A percentile compares a stretch with the other conserved stretches of the same genome.
These are phyloP conservation scores for Penicillium janthinellum DNA, from an alignment of 2,329 filamentous ascomycete species.

Conservation along the genomic window DNA sequence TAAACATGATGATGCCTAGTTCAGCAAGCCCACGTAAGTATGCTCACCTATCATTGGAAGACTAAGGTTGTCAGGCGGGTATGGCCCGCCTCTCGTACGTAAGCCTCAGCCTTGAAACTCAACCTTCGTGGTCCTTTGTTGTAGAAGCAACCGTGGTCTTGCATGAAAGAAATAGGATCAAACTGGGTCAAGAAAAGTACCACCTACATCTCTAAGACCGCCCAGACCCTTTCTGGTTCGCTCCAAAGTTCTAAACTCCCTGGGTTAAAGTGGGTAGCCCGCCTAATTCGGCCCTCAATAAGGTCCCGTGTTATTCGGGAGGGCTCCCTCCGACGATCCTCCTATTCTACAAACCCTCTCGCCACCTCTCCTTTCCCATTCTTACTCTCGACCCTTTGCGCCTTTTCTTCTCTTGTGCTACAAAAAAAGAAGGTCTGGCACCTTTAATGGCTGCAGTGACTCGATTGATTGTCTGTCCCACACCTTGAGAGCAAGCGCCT, in stretches of 20 bases:
- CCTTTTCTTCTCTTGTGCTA: background rate
- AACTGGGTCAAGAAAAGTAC: background rate
- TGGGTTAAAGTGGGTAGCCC: background rate
- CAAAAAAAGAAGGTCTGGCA: conserved; percentile 5
- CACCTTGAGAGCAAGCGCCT: conserved; percentile 17
- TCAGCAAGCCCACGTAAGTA: background rate
- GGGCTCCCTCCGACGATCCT: conserved; percentile 13
- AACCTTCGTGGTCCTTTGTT: background rate
- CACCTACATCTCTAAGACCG: background rate
- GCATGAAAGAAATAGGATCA: conserved; percentile 1
- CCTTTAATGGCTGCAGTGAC: conserved; percentile 25
- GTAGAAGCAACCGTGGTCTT: conserved; percentile 13
- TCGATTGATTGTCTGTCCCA: background rate
- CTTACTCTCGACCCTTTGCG: background rate
- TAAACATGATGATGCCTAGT: background rate
- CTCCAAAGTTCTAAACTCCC: background rate
- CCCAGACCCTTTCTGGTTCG: conserved; percentile 1
- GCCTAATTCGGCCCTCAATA: conserved; percentile 3
- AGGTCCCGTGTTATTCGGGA: conserved; percentile 8
- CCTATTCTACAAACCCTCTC: conserved; percentile 13
- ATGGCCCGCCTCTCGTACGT: background rate
- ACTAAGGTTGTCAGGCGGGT: background rate
- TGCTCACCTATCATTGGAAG: background rate
- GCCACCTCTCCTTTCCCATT: background rate
- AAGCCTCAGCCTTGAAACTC: background rate